Base-by-base conservation (phyloP, 2,329 filamentous ascomycete genomes). In the Diaporthe helianthi region DNA sequence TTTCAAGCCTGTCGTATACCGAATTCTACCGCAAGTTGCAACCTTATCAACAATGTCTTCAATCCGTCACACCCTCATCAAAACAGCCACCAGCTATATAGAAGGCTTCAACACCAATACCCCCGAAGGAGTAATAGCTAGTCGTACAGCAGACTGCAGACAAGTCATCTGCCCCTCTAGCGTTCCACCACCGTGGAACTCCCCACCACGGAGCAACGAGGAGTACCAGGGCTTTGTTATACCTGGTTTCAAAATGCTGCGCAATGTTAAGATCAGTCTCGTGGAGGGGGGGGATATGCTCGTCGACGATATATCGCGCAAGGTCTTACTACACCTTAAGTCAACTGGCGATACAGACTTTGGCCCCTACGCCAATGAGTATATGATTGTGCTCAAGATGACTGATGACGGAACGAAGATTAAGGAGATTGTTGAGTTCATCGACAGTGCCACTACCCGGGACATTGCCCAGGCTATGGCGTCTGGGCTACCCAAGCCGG, bases 351-450 rank as follows among this genome's bases (percentile, higher is more conserved):
- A 74, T 5, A 73, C 73, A 0, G 49, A 64, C 10, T 29, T 64
- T 29, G 74, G 73, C 7, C 38, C 70, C 15, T 75, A 75, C 33
- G 51, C 71, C 61, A 75, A 74, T 46, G 74, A 75, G 61, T 75
- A 74, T 36, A 64, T 75, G 13, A 71, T 69, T 53, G 55, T 71
- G 13, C 55, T 75, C 26, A 75, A 72, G 29, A 47, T 75, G 60
- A 74, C 68, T 41, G 52, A 73, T 24, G 72, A 74, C 44, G 73
- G 73, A 1, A 72, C 44, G 61, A 41, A 53, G 19, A 64, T 75
- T 4, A 71, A 67, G n/a, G 72, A 75, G 26, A 33, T 75, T 1
- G 24, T 73, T 5, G 73, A 75, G 61, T 75, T 75, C 33, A 70
- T 58, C 12, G 73, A 75, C 65, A 74, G 72, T 41, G 52, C 70